Percentiles rank a stretch among this genome's conserved stretches.
Evolutionary conservation across 306 rosid species (phyloP).

Genomic region (Casuarina cunninghamiana): DNA sequence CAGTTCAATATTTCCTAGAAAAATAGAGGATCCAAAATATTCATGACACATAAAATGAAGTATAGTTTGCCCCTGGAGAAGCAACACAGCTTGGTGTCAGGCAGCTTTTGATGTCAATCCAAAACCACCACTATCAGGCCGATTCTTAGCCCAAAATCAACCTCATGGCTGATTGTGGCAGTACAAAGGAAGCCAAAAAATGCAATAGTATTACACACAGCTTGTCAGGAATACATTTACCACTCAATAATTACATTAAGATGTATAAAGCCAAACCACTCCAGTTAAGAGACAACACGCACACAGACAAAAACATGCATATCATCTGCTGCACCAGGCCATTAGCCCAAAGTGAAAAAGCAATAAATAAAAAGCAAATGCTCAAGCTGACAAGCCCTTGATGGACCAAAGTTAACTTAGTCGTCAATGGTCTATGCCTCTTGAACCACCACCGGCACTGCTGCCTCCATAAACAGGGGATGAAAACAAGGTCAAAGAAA

Average conservation of each 20-base stretch:
- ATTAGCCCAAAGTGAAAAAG: not conserved
- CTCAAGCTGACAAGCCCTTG: not conserved
- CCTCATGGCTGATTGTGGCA: not conserved
- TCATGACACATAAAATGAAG: not conserved
- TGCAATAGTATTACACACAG: not conserved
- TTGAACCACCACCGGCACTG: not conserved
- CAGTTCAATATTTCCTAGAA: not conserved
- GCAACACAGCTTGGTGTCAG: not conserved
- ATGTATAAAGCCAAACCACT: not conserved
- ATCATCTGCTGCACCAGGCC: not conserved
- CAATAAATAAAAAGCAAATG: not conserved
- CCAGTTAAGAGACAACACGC: not conserved
- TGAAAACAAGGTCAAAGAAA: not conserved
- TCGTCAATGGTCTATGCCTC: not conserved
- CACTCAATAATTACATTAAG: not conserved
- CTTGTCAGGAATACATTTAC: not conserved
- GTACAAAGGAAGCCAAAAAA: slow-evolving; percentile 11
- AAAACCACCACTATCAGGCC: slow-evolving; percentile 1
- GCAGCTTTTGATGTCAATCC: not conserved
- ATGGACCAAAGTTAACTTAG: not conserved
- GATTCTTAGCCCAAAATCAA: not conserved
- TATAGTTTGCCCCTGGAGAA: not conserved
- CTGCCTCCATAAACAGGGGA: not conserved
- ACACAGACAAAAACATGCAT: not conserved
- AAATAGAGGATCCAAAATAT: not conserved